Evolutionary conservation across 192 early-diverging fungal species (phyloP).

Genomic region (Entomortierella lignicola): DNA sequence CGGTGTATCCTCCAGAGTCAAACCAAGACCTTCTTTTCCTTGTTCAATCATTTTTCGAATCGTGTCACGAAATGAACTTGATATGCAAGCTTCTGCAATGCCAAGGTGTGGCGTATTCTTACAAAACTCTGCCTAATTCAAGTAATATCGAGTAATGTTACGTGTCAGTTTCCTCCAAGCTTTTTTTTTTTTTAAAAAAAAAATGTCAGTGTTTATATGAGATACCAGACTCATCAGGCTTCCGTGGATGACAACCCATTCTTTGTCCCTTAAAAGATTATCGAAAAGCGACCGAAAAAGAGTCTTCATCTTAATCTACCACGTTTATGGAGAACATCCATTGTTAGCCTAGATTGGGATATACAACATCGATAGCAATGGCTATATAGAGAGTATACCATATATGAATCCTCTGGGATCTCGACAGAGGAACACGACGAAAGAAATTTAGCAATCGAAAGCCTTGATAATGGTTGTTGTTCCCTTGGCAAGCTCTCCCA

Average conservation of each 20-base stretch:
- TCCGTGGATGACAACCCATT: constrained; percentile 15
- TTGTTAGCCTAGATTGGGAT: background rate
- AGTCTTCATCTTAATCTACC: background rate
- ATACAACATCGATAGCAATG: too few relatives aligned
- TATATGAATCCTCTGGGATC: background rate
- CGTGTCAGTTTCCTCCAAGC: background rate
- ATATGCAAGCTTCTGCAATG: background rate
- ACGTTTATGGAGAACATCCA: background rate
- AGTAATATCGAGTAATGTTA: background rate
- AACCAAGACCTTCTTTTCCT: background rate
- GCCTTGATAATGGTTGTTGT: constrained; percentile 11
- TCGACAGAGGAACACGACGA: constrained; percentile 14
- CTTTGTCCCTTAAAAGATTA: constrained; percentile 6
- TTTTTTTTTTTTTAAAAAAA: background rate
- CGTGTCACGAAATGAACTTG: background rate
- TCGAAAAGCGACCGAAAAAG: constrained; percentile 4
- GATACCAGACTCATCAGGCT: constrained; percentile 30
- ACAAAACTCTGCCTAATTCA: background rate
- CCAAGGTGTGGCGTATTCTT: background rate
- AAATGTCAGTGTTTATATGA: background rate
- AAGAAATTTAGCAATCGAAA: constrained; percentile 16
- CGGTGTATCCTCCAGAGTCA: background rate
- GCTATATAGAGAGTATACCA: constrained; percentile 1
- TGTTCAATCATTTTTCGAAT: background rate
- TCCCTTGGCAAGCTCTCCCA: constrained; percentile 14